Evolutionary conservation across 352 stramenopile genomes (phyloP), one percentile per base, ranked within the genome.

Genomic region (Stramenopiles sp.): DNA sequence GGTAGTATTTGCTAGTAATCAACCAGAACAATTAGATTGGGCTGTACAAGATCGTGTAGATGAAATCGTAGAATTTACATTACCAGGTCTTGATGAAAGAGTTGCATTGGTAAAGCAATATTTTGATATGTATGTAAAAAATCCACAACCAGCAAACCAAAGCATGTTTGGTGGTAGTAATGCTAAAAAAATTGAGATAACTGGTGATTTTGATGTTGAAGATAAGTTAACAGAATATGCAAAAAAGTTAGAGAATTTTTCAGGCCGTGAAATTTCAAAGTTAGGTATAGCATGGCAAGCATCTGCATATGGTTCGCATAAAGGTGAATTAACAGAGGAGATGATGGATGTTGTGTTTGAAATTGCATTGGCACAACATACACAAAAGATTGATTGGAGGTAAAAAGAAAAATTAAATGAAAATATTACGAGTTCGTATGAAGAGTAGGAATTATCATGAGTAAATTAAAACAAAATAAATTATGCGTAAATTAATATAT

Each of bases 1-100:
- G 95, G 96, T 99, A 82, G 95, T 99, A 73, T 98, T 98, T 83
- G 96, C 96, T 7, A 98, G 92, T 83, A 99, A 99, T 87, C 92
- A 98, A 86, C 95, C 96, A 32, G 91, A 97, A 81, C 92, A 99
- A 84, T 98, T 99, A 81, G 96, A 99, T 84, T 95, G 90, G 86
- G 96, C 96, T 65, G 95, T 99, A 83, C 96, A 97, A 86, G 96
- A 99, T 91, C 94, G 96, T 89, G 97, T 98, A 77, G 96, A 99
- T 88, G 96, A 99, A 87, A 98, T 98, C 89, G 93, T 98, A 32
- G 88, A 96, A 85, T 99, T 99, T 82, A 84, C 87, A 20, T 86
- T 99, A 32, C 96, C 96, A 0, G 91, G 89, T 78, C 86, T 89
- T 43, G 89, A 94, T 78, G 96, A 98, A 86, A 91, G 96, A 53